Base-by-base conservation (phyloP, 495 filamentous ascomycete genomes). In the Penicillium robsamsonii region DNA sequence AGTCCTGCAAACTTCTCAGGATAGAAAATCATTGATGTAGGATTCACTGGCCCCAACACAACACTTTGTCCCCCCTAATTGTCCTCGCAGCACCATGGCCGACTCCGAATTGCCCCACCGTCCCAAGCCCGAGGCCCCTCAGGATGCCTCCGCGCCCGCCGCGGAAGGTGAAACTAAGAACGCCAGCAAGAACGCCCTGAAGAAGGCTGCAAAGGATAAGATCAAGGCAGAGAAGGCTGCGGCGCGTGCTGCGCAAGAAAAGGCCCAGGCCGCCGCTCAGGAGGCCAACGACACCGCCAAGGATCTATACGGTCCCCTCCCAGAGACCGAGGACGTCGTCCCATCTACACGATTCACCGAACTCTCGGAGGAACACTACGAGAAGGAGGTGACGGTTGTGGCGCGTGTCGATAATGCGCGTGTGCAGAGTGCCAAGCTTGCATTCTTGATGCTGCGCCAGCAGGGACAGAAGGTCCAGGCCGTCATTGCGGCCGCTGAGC, bases 351-450 rank as follows among this genome's bases (percentile, higher is more conserved):
- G 67, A 47, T 75, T 81, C 67, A 61, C 63, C 48, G 61, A 79
- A 24, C 73, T 91, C 7, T 72, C 75, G 50, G 76, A 82, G 17
- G 77, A 78, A 24, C 74, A 85, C 63, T 75, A 89, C 31, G 88
- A 89, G 58, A 86, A 92, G 75, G 84, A 86, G 56, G 79, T 97
- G 41, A 81, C 84, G 22, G 82, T 97, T 56, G 83, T 92, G 18
- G 93, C 88, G 6, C 88, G 90, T 73, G 78, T 97, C 25, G 91
- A 96, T 70, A 96, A 94, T 74, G 76, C 88, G 20, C 80, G 93
- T 59, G 86, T 88, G 57, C 90, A 97, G 76, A 89, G 90, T 61
- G 88, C 91, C 57, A 95, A 96, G 75, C 85, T 97, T 78, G 88
- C 84, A 53, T 97, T 97, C 75, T 81, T 97, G 65, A 90, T 94